Percentiles rank a stretch among this genome's conserved stretches.
Evolutionary conservation across 371 early-diverging fungal genomes (phyloP).

Genomic region (Mortierella sp.): DNA sequence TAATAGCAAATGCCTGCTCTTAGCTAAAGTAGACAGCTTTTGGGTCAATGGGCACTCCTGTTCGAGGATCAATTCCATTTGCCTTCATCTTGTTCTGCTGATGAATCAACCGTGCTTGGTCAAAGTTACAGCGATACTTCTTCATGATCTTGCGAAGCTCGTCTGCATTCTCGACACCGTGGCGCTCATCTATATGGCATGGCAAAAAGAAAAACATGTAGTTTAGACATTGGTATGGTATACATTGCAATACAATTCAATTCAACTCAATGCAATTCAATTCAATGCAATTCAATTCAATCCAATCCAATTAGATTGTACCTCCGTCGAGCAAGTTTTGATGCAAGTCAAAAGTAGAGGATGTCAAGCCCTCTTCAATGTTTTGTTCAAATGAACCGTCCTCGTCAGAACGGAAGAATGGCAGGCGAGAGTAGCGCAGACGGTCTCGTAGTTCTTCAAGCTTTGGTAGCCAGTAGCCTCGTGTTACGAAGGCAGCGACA

Average conservation of each 20-base stretch:
- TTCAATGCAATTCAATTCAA: not conserved
- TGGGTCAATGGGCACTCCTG: conserved; percentile 84
- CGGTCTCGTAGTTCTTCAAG: conserved; percentile 42
- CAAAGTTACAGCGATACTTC: conserved; percentile 78
- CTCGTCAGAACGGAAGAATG: conserved; percentile 48
- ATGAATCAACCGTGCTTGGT: conserved; percentile 84
- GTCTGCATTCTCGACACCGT: conserved; percentile 82
- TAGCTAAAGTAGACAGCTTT: conserved; percentile 70
- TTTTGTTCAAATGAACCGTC: conserved; percentile 68
- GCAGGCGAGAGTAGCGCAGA: conserved; percentile 39
- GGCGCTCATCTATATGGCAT: conserved; percentile 64
- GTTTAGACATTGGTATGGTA: too few species aligned
- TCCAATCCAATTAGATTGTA: conserved; percentile 5
- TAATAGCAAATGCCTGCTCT: not conserved
- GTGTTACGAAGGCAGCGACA: conserved; percentile 29
- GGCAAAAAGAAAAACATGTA: not conserved
- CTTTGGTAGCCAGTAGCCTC: conserved; percentile 42
- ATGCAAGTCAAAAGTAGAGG: conserved; percentile 78
- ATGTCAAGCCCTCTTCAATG: conserved; percentile 79
- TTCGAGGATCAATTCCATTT: conserved; percentile 84
- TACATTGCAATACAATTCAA: too few species aligned
- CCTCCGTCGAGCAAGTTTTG: conserved; percentile 72
- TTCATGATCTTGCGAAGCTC: conserved; percentile 83
- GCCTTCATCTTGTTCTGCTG: conserved; percentile 77
- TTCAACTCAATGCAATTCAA: not conserved